Base-by-base conservation (phyloP, 2,329 filamentous ascomycete genomes). In the Magnaporthiopsis incrustans region DNA sequence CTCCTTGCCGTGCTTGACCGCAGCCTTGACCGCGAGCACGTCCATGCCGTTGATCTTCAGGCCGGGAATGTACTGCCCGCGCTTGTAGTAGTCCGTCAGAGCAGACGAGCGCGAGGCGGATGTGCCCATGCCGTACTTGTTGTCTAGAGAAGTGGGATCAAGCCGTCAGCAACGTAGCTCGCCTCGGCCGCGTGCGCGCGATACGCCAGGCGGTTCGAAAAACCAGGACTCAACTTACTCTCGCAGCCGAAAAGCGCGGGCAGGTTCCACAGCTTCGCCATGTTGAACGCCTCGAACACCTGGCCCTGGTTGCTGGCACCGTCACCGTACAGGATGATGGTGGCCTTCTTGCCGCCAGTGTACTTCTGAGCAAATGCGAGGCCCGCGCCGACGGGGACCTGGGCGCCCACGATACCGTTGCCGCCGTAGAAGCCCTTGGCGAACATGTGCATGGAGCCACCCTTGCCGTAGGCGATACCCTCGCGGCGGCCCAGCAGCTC, bases 401-500 rank as follows among this genome's bases (percentile, higher is more conserved):
- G 95, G 68, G 95, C 95, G 79, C 95, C 95, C 75, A 99, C 95
- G 70, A 99, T 99, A 81, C 95, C 95, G 82, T 99, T 99, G 73
- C 95, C 95, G 74, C 95, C 95, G 78, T 96, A 99, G 85, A 99
- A 99, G 69, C 91, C 91, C 79, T 92, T 93, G 72, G 92, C 83
- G 82, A 99, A 99, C 95, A 99, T 99, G 85, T 99, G 95, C 95
- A 99, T 99, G 69, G 93, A 97, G 70, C 95, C 95, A 78, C 95
- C 95, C 87, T 99, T 99, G 78, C 95, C 95, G 82, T 96, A 97
- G 67, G 95, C 90, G 74, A 99, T 97, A 81, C 95, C 95, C 78
- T 96, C 92, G 77, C 94, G 89, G 73, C 95, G 90, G 73, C 95
- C 95, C 64, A 99, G 87, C 70, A 98, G 86, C 82, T 98, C 94